Conservation (phyloP, 1,139 yeast species). For the Pichia sp. region DNA sequence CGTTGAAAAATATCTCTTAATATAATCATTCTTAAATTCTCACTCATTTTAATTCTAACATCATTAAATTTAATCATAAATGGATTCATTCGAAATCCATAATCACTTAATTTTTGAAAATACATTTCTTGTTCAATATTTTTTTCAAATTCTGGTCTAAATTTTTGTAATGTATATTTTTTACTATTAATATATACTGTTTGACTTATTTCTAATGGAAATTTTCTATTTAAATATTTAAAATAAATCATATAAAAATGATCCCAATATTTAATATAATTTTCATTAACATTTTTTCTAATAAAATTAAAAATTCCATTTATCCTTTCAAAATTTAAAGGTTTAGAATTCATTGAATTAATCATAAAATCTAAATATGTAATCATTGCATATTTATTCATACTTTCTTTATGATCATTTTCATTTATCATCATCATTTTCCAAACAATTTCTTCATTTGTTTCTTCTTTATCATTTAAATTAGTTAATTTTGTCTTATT, state of each 20-base stretch:
- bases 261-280: constrained; percentile 26
- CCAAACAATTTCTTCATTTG: constrained; percentile 23
- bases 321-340: constrained; percentile 20
- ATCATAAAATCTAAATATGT: constrained; percentile 27
- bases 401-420: constrained; percentile 1
- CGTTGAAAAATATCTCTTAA: constrained; percentile 26
- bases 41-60: constrained; percentile 19
- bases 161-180: not conserved
- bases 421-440: constrained; percentile 23
- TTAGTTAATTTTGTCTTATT: too few relatives aligned
- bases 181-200: constrained; percentile 20
- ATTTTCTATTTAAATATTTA: constrained; percentile 25
- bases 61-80: constrained; percentile 23
- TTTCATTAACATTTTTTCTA: constrained; percentile 1
- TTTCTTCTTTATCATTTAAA: too few relatives aligned
- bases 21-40: constrained; percentile 18
- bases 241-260: constrained; percentile 26
- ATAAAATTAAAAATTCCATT: constrained; percentile 20
- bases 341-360: constrained; percentile 3
- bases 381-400: constrained; percentile 23
- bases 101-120: constrained; percentile 17
- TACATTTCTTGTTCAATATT: not conserved
- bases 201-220: constrained; percentile 20
- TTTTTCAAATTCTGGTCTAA: not conserved
- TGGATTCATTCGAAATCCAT: constrained; percentile 23